phyloP scores from a whole-genome alignment of 108 stramenopile species.

The Epipyxis sp. region DNA sequence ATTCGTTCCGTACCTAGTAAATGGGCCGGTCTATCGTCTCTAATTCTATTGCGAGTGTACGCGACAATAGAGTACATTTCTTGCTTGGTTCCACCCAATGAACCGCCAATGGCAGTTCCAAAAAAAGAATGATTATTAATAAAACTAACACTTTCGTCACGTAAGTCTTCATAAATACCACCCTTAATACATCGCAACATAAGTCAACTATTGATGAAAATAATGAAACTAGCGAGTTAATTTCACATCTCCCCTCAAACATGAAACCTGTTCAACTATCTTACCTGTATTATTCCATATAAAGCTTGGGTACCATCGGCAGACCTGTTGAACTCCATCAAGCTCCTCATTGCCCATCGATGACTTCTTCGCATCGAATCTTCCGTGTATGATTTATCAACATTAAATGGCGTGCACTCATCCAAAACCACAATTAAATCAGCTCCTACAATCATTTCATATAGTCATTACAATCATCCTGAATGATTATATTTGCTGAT shows the following conservation, averaged over 20 bases:
- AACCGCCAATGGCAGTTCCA: conserved; percentile 51
- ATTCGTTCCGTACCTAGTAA: too few species aligned
- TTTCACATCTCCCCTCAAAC: too few species aligned
- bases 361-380: conserved; percentile 42
- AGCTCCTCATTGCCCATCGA: conserved; percentile 43
- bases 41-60: conserved; percentile 36
- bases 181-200: conserved; percentile 44
- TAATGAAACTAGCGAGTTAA: too few species aligned
- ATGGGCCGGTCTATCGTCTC: conserved; percentile 52
- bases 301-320: conserved; percentile 40
- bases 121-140: conserved; percentile 53
- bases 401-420: conserved; percentile 56
- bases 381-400: conserved; percentile 47
- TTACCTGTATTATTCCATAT: conserved; percentile 39
- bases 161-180: conserved; percentile 48
- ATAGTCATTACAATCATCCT: conserved; percentile 17
- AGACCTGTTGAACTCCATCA: conserved; percentile 41
- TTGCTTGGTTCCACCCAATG: conserved; percentile 44
- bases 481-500: background rate
- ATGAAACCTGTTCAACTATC: background rate
- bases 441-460: too few species aligned
- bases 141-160: conserved; percentile 39
- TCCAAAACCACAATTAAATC: conserved; percentile 50
- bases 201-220: background rate
- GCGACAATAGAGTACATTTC: conserved; percentile 48